phyloP scores from a whole-genome alignment of 2,329 filamentous ascomycete species.

The Venturia pyrina region DNA sequence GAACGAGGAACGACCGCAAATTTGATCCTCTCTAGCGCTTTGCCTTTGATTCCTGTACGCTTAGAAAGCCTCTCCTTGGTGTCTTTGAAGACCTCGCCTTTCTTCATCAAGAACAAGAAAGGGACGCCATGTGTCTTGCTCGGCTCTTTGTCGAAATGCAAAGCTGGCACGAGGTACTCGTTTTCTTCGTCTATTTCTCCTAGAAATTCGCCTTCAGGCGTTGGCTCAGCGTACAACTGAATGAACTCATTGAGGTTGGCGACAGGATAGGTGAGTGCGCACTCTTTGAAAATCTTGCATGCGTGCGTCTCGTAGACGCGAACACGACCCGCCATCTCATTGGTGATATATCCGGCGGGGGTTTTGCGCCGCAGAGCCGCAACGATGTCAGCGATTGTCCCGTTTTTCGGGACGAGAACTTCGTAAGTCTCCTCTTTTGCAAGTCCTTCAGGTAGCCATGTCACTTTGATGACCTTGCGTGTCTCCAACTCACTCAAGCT shows the following conservation, averaged over 20 bases:
- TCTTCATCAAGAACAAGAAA: conserved; percentile 79
- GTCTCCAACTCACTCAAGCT: conserved; percentile 87
- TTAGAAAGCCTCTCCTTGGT: conserved; percentile 93
- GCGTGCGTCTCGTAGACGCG: conserved; percentile 75
- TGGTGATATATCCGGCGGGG: neutral
- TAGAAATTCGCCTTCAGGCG: conserved; percentile 55
- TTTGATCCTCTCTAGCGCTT: conserved; percentile 97
- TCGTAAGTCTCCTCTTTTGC: conserved; percentile 82
- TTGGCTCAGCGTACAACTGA: conserved; percentile 67
- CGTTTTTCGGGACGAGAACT: conserved; percentile 78
- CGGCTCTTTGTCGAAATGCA: conserved; percentile 88
- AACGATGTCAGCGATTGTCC: conserved; percentile 69
- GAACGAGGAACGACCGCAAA: conserved; percentile 68
- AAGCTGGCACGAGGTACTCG: conserved; percentile 64
- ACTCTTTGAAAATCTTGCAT: conserved; percentile 74
- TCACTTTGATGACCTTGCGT: conserved; percentile 77
- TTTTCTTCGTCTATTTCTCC: conserved; percentile 49
- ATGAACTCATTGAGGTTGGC: conserved; percentile 78
- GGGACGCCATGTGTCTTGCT: conserved; percentile 77
- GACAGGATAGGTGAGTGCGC: conserved; percentile 61
- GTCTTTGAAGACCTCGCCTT: conserved; percentile 77
- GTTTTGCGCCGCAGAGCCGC: conserved; percentile 64
- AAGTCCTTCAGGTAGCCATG: conserved; percentile 80
- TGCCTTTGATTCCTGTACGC: conserved; percentile 89
- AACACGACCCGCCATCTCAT: conserved; percentile 63